Evolutionary conservation across 2,329 filamentous ascomycete species (phyloP).

Genomic region (Colletotrichum graminicola): DNA sequence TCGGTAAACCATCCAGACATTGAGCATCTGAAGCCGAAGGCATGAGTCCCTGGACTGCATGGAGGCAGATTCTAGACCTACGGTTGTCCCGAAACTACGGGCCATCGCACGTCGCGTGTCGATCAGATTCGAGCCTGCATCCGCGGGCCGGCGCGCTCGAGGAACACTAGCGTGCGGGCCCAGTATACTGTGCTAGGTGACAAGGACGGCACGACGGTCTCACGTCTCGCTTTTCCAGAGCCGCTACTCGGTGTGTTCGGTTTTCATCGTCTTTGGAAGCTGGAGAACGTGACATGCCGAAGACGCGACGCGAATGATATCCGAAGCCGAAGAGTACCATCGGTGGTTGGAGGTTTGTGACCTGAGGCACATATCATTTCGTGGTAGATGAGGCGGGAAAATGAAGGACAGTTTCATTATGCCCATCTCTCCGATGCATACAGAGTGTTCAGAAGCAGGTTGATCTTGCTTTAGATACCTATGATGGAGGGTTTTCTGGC

Average conservation of each 20-base stretch:
- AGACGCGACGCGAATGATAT: not conserved
- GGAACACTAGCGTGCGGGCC: not conserved
- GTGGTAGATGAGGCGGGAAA: not conserved
- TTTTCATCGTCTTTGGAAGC: not conserved
- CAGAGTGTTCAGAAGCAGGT: not conserved
- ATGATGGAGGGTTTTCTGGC: not conserved
- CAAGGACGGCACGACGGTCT: not conserved
- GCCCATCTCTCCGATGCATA: not conserved
- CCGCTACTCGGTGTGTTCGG: not conserved
- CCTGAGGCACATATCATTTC: not conserved
- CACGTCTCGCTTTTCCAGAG: not conserved
- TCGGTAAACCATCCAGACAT: not conserved
- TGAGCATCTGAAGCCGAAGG: not conserved
- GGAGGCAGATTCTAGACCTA: not conserved
- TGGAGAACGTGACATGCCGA: slow-evolving; percentile 5
- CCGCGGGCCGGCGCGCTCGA: slow-evolving; percentile 12
- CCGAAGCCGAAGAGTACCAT: not conserved
- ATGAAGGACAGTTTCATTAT: not conserved
- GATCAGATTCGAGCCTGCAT: not conserved
- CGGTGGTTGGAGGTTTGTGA: not conserved
- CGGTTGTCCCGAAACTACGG: not conserved
- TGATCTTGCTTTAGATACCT: not conserved
- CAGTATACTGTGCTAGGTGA: not conserved
- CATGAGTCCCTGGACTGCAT: no score
- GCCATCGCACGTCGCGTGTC: not conserved